These are phyloP conservation scores for Pisolithus thermaeus DNA, from an alignment of 1,284 basidiomycete species.

Conservation along the genomic window DNA sequence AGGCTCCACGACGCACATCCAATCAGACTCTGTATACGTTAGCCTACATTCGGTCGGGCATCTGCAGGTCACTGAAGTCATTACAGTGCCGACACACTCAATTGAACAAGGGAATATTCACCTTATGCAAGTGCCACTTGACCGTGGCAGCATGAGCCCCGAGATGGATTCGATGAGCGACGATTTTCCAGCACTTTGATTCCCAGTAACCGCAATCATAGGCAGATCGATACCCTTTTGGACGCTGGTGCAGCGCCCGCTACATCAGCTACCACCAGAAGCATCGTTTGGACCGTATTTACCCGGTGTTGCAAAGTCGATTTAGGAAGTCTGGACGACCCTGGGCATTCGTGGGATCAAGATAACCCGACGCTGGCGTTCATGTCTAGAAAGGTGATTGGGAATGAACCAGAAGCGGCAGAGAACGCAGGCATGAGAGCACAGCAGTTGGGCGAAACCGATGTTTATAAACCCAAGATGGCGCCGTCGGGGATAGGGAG, in stretches of 20 bases:
- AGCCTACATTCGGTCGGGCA: constrained; percentile 63
- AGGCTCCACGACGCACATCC: constrained; percentile 54
- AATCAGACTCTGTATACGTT: constrained; percentile 34
- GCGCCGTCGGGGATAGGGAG: too few relatives aligned
- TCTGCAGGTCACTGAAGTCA: constrained; percentile 26
- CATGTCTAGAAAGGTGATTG: background rate
- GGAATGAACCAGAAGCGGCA: too few relatives aligned
- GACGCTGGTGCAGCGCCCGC: constrained; percentile 31
- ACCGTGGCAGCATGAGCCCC: constrained; percentile 57
- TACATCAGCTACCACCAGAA: background rate
- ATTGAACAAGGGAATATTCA: constrained; percentile 17
- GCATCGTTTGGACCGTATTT: constrained; percentile 4
- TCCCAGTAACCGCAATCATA: constrained; percentile 58
- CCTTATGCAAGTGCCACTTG: constrained; percentile 56
- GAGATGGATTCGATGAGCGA: constrained; percentile 66
- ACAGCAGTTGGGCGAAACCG: background rate
- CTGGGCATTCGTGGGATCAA: constrained; percentile 31
- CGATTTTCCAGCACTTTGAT: constrained; percentile 61
- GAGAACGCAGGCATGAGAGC: background rate
- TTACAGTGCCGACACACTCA: background rate
- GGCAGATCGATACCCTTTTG: too few relatives aligned
- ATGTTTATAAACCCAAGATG: background rate
- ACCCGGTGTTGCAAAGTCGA: constrained; percentile 47
- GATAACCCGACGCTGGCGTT: constrained; percentile 34
- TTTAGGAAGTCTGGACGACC: constrained; percentile 42